Evolutionary conservation across 176 grass and related monocot species (phyloP), one percentile per base, ranked within the genome.

Genomic region (Oryza glumipatula): DNA sequence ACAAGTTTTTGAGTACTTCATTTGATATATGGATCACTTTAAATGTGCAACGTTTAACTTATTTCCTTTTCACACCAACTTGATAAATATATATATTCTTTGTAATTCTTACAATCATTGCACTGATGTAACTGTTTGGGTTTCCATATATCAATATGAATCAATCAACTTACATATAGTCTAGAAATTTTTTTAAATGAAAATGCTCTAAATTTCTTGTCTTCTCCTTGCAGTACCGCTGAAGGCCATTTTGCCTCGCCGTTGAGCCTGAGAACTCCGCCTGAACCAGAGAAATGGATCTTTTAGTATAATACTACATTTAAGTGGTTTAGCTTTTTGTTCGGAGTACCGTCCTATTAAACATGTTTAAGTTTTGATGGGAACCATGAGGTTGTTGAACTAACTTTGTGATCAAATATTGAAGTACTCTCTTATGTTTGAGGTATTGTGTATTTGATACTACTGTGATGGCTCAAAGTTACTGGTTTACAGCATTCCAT

Each of bases 161-260:
- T 0, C 0, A 16, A 0, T 19, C 4, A 71, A 65, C 7, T 13
- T 19, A 22, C 5, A 15, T 12, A 72, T 60, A 13, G 7, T 26
- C 6, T 19, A 49, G 19, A 32, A 17, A 2, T 9, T 46, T 0
- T 6, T 81, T 72, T 33, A 0, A 28, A 23, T 56, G 8, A n/a
- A 30, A 11, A 33, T 15, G 7, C 6, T 46, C 39, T 73, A 16
- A 74, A 33, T 12, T 5, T 13, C 10, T 15, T 76, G 1, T 73
- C 7, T 82, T 81, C 9, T 52, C 41, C 14, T 60, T 86, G 73
- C 83, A 90, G 88, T 90, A 90, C 83, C 88, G 88, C 39, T 90
- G 83, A 90, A 90, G 28, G 24, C 19, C 14, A 28, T 14, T 64
- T 47, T 26, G 11, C 44, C 7, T 19, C 24, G 23, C 35, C 68